Conservation (phyloP, 2,329 filamentous ascomycete species). For the Colletotrichum musae region DNA sequence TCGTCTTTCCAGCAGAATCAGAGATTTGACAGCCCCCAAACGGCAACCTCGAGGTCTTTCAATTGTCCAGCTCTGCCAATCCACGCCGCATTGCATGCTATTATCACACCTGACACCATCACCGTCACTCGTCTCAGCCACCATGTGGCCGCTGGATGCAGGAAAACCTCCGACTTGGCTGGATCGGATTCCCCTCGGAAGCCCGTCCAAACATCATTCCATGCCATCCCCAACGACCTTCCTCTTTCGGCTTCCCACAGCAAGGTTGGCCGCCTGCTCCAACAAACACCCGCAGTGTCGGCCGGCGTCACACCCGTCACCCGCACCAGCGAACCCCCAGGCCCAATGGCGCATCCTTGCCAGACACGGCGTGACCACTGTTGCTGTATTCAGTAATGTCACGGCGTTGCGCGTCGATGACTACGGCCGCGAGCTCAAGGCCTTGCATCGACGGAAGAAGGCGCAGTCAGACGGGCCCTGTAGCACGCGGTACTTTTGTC, state of each 20-base stretch:
- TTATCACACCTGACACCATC: no score
- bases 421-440: not conserved
- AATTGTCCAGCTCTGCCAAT: no score
- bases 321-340: not conserved
- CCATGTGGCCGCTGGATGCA: no score
- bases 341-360: constrained; percentile 4
- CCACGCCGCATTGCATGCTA: no score
- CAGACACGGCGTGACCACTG: not conserved
- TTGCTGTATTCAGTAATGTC: not conserved
- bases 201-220: not conserved
- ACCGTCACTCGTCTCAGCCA: no score
- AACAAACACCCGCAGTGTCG: not conserved
- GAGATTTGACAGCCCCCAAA: no score
- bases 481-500: not conserved
- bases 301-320: no score
- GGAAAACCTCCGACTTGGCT: no score
- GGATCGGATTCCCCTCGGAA: no score
- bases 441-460: not conserved
- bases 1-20: no score
- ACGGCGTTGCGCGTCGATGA: constrained; percentile 15
- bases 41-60: no score
- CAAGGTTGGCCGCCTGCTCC: not conserved
- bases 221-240: constrained; percentile 11
- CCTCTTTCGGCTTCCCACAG: constrained; percentile 17
- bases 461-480: not conserved